Base-by-base conservation (phyloP, 495 filamentous ascomycete species). In the Trichoderma asperelloides region DNA sequence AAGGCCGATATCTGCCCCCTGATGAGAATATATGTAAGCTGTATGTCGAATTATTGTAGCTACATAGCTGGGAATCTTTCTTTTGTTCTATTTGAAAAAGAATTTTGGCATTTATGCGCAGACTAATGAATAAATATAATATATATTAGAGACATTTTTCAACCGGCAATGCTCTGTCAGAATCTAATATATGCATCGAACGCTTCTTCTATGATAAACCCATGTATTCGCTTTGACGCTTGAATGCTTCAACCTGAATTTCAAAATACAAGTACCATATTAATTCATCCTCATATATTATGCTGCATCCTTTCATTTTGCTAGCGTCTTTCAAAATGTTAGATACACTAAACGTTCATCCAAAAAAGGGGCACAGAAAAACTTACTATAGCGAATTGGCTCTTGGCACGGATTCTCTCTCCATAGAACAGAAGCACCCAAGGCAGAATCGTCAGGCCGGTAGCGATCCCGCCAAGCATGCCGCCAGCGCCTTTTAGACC, bases 401-500 rank as follows among this genome's bases (percentile, higher is more conserved):
- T 93, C 73, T 88, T 85, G 15, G 85, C 88, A 65, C 94, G 80
- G 68, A 98, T 96, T 76, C 72, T 84, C 25, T 88, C 86, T 3
- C 94, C 94, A 72, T 85, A 96, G 39, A 93, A 85, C 3, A 92
- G 86, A 71, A 98, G 75, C 8, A 92, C 85, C 91, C 92, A 97
- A 0, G 93, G 94, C 39, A 97, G 92, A 16, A 89, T 72, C 9
- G 89, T 92, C 65, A 98, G 74, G 7, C 84, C 68, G 9, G 82
- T 80, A 0, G 88, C 90, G 70, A 97, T 84, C 0, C 85, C 90
- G 4, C 92, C 93, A 33, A 98, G 77, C 41, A 96, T 74, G 68
- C 85, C 91, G 2, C 85, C 89, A 5, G 89, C 92, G n/a, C 82
- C 87, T 0, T 86, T 83, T 72, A 87, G 91, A 0, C 88, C 88